Evolutionary conservation across 441 rosid genomes (phyloP).

Genomic region (Populus hybrid): DNA sequence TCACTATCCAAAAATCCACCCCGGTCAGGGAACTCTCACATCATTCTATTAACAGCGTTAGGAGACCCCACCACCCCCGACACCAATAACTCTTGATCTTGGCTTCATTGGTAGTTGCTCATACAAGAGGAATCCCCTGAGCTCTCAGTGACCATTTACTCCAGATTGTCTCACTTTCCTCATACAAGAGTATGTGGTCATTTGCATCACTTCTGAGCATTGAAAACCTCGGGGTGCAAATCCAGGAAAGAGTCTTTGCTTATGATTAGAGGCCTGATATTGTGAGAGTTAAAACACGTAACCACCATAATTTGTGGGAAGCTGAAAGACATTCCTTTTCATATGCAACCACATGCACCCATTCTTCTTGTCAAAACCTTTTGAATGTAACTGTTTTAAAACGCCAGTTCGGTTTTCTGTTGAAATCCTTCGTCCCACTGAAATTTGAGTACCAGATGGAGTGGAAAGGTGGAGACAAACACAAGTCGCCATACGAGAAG

Average conservation of each 20-base stretch:
- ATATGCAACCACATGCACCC: neutral
- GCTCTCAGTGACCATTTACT: slow-evolving; percentile 39
- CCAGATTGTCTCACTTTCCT: slow-evolving; percentile 21
- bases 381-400: neutral
- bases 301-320: neutral
- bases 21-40: slow-evolving; percentile 92
- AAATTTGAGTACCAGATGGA: neutral
- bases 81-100: slow-evolving; percentile 94
- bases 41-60: slow-evolving; percentile 98
- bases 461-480: neutral
- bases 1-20: slow-evolving; percentile 96
- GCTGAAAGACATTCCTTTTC: neutral
- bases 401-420: neutral
- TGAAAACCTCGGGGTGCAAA: slow-evolving; percentile 82
- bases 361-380: neutral
- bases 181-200: slow-evolving; percentile 25
- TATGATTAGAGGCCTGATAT: slow-evolving; percentile 26
- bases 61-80: slow-evolving; percentile 99
- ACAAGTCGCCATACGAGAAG: slow-evolving; percentile 3
- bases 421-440: neutral
- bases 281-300: slow-evolving; percentile 14
- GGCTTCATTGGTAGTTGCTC: slow-evolving; percentile 58
- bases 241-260: slow-evolving; percentile 70
- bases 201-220: slow-evolving; percentile 84
- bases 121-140: slow-evolving; percentile 43